Evolutionary conservation across 2,329 filamentous ascomycete species (phyloP).

Genomic region (Zasmidium angulare): DNA sequence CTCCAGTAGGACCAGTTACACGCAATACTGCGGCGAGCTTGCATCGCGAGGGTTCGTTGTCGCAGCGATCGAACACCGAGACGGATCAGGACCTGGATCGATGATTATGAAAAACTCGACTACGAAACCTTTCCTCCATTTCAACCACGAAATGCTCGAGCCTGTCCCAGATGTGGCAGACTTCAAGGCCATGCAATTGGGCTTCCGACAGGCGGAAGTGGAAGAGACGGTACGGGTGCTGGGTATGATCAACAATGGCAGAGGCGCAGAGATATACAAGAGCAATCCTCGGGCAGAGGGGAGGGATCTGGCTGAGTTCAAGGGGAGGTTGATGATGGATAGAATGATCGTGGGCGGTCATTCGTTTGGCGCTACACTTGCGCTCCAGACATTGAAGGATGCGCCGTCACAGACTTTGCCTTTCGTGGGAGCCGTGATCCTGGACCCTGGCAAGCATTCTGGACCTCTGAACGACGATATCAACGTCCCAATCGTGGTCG

Average conservation of each 20-base stretch:
- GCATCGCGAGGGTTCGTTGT: slow-evolving; percentile 48
- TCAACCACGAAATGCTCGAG: slow-evolving; percentile 38
- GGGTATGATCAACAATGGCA: slow-evolving; percentile 40
- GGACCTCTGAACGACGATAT: slow-evolving; percentile 62
- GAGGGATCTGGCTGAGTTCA: slow-evolving; percentile 50
- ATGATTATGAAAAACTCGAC: slow-evolving; percentile 40
- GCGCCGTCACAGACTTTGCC: slow-evolving; percentile 45
- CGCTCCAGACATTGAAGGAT: slow-evolving; percentile 59
- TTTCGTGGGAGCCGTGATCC: slow-evolving; percentile 58
- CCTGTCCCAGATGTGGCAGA: slow-evolving; percentile 30
- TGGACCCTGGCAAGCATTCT: slow-evolving; percentile 66
- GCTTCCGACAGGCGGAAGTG: slow-evolving; percentile 47
- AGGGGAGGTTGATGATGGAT: slow-evolving; percentile 54
- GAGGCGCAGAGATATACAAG: slow-evolving; percentile 35
- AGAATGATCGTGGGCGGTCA: slow-evolving; percentile 62
- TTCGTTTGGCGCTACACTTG: slow-evolving; percentile 66
- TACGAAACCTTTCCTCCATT: slow-evolving; percentile 39
- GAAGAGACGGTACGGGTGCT: slow-evolving; percentile 47
- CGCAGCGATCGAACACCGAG: slow-evolving; percentile 48
- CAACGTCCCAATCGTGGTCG: slow-evolving; percentile 58
- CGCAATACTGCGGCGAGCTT: slow-evolving; percentile 47
- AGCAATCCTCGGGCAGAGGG: slow-evolving; percentile 53
- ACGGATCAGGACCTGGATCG: slow-evolving; percentile 47
- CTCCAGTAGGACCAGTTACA: slow-evolving; percentile 46
- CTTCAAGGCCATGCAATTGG: slow-evolving; percentile 44